phyloP scores from a whole-genome alignment of 805 yeast species.

The Ogataea glucozyma region DNA sequence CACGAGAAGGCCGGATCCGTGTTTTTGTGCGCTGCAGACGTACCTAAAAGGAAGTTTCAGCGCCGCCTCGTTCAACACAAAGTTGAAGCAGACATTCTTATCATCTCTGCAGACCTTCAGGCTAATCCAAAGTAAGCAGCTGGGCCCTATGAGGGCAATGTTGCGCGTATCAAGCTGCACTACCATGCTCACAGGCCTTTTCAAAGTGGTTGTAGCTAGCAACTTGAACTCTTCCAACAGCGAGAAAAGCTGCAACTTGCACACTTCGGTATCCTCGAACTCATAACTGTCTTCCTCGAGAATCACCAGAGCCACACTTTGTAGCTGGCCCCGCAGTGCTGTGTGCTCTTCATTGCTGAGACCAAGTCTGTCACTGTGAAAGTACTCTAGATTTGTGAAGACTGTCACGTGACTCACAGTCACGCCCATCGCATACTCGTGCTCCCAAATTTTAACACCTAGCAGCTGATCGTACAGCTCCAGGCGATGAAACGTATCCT shows the following conservation, averaged over 20 bases:
- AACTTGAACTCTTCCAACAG: constrained; percentile 9
- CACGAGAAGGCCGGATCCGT: constrained; percentile 7
- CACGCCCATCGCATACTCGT: constrained; percentile 20
- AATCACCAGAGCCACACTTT: constrained; percentile 17
- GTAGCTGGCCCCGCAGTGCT: background rate
- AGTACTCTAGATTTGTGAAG: constrained; percentile 1
- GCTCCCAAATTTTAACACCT: constrained; percentile 3
- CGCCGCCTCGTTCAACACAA: background rate
- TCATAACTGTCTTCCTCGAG: constrained; percentile 11
- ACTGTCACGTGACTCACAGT: constrained; percentile 14
- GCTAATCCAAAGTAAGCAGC: constrained; percentile 4
- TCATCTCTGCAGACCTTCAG: background rate
- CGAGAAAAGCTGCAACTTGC: background rate
- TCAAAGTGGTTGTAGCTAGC: constrained; percentile 17
- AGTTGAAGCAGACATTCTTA: background rate
- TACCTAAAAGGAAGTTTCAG: constrained; percentile 2
- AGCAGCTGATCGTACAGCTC: constrained; percentile 5
- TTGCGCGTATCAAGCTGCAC: background rate
- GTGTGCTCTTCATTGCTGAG: constrained; percentile 11
- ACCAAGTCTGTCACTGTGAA: constrained; percentile 11
- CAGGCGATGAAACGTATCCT: background rate
- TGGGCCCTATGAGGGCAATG: constrained; percentile 1
- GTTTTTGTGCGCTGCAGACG: background rate
- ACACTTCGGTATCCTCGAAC: background rate
- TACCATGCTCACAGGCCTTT: constrained; percentile 6